Conservation (phyloP, 2,329 filamentous ascomycete genomes). For the Rhynchosporium agropyri region DNA sequence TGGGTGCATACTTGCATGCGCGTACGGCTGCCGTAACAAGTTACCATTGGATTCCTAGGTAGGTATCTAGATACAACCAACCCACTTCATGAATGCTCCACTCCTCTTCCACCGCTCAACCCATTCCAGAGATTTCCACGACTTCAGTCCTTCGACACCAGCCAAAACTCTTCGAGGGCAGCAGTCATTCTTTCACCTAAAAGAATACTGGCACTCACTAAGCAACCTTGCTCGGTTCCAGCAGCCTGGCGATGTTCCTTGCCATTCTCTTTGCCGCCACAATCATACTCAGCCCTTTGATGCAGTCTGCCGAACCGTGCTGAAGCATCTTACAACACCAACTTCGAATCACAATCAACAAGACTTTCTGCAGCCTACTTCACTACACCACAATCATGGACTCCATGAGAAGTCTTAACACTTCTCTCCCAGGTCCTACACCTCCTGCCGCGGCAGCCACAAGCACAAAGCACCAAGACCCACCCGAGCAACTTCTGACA, state of each 20-base stretch:
- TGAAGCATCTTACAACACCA: neutral
- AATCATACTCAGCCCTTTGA: slow-evolving; percentile 2
- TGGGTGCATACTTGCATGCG: no score
- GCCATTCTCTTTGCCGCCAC: neutral
- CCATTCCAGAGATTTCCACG: slow-evolving; percentile 5
- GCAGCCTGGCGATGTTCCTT: neutral
- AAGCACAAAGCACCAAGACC: slow-evolving; percentile 45
- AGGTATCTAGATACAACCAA: no score
- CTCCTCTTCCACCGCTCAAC: neutral
- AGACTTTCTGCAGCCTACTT: neutral
- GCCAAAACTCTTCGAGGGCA: neutral
- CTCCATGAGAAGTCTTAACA: slow-evolving; percentile 65
- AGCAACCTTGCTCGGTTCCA: neutral
- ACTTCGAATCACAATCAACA: neutral
- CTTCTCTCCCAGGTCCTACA: slow-evolving; percentile 55
- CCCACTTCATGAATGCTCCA: no score
- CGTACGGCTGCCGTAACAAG: no score
- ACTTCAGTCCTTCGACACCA: no score
- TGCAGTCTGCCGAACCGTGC: slow-evolving; percentile 1
- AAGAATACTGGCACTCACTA: neutral
- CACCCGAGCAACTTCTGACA: slow-evolving; percentile 72
- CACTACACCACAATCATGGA: slow-evolving; percentile 51
- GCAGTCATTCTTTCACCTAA: neutral
- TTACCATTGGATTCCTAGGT: no score
- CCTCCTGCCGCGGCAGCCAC: slow-evolving; percentile 44